Percentiles rank a stretch among this genome's conserved stretches.
These are phyloP conservation scores for Thelonectria rubi DNA, from an alignment of 2,329 filamentous ascomycete species.

Conservation along the genomic window DNA sequence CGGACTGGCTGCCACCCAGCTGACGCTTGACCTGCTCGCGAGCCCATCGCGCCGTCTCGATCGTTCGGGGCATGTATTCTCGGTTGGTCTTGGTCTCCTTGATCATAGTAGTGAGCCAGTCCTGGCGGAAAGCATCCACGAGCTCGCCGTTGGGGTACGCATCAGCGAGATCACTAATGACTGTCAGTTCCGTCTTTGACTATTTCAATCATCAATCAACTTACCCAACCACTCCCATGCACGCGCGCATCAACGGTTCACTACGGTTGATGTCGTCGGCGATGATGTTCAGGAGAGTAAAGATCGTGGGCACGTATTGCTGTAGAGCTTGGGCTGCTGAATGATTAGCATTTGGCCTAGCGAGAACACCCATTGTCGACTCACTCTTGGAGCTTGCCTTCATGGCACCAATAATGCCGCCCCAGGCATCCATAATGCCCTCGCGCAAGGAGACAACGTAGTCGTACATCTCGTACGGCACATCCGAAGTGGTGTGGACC, in stretches of 20 bases:
- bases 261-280: conserved; percentile 86
- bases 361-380: conserved; percentile 42
- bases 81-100: conserved; percentile 91
- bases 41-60: conserved; percentile 96
- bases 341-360: conserved; percentile 39
- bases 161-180: conserved; percentile 84
- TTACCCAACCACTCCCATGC: conserved; percentile 97
- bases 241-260: conserved; percentile 89
- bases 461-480: conserved; percentile 94
- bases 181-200: conserved; percentile 24
- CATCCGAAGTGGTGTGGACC: conserved; percentile 80
- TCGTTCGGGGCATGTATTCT: conserved; percentile 84
- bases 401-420: conserved; percentile 94
- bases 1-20: conserved; percentile 61
- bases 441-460: conserved; percentile 95
- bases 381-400: conserved; percentile 81
- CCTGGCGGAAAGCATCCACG: conserved; percentile 82
- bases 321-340: conserved; percentile 72
- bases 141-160: conserved; percentile 93
- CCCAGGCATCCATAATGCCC: conserved; percentile 99
- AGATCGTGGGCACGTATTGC: conserved; percentile 85
- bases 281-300: conserved; percentile 84
- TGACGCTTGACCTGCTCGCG: conserved; percentile 98
- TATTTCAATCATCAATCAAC: conserved; percentile 44
- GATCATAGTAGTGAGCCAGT: conserved; percentile 90